Base-by-base conservation (phyloP, 306 rosid species). In the Vigna mungo region DNA sequence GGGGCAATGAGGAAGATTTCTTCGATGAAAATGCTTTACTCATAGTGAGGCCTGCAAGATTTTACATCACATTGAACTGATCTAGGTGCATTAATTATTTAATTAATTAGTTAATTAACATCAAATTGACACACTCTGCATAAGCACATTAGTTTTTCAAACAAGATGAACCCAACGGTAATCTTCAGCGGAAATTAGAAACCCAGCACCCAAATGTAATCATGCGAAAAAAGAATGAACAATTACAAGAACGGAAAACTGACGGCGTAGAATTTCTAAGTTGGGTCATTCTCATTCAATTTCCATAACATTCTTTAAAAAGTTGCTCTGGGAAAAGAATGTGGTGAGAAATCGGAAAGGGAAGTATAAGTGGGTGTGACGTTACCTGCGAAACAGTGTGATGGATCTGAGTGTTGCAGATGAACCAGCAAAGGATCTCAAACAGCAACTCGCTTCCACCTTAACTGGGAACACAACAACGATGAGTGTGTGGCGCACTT, bases 11-110 rank as follows among this genome's bases (percentile, higher is more conserved):
- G 4, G 88, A 68, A 25, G 84, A 78, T 76, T 86, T 90, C 84
- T 76, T 90, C 15, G 89, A 81, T 74, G 96, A 85, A 78, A 80
- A 75, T 55, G 90, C 52, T 63, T 58, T 85, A 78, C 80, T 88
- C 93, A 88, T 90, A 12, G 79, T 61, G 78, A 81, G 64, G 34
- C 76, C 48, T 67, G 78, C 78, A 79, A 64, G 68, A 75, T 78
- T 78, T 74, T 36, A 25, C 72, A 71, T 58, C 53, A 49, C 77
- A 75, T 82, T 49, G 74, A 78, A 70, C 60, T 55, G 54, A 69
- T 73, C 79, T 66, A 20, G 58, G 64, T 17, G 48, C 60, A 49
- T 51, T 3, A 32, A 11, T 44, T 43, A 39, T 39, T 37, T 6
- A 41, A 41, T 9, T 41, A 41, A 81, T 30, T 5, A 34, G 37